Evolutionary conservation across 2,329 filamentous ascomycete genomes (phyloP).

Genomic region (Botrytis fabae): DNA sequence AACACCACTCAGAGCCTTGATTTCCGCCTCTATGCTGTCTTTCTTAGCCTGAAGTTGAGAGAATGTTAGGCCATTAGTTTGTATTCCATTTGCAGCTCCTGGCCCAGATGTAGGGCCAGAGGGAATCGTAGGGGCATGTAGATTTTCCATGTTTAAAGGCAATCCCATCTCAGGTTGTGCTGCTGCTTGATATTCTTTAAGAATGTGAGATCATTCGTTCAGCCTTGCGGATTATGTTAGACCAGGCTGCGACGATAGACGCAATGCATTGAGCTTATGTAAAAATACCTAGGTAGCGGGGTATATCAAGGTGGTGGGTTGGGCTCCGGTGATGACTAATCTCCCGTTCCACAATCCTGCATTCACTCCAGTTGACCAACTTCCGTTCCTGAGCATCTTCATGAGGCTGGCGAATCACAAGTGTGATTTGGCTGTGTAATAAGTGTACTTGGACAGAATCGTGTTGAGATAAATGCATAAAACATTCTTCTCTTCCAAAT

Average conservation of each 20-base stretch:
- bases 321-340: constrained; percentile 16
- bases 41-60: constrained; percentile 82
- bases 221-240: constrained; percentile 20
- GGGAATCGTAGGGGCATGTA: constrained; percentile 69
- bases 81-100: constrained; percentile 58
- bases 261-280: constrained; percentile 17
- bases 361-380: not conserved
- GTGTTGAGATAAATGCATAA: not conserved
- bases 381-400: not conserved
- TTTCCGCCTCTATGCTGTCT: constrained; percentile 79
- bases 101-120: constrained; percentile 73
- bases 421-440: not conserved
- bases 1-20: constrained; percentile 79
- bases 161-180: constrained; percentile 35
- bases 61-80: constrained; percentile 65
- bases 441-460: not conserved
- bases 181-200: constrained; percentile 6
- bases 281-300: constrained; percentile 14
- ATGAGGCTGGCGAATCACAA: not conserved
- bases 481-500: not conserved
- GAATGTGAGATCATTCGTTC: constrained; percentile 2
- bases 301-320: not conserved
- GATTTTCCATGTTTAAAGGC: constrained; percentile 57
- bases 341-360: not conserved
- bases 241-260: constrained; percentile 30